Conservation (phyloP, 306 rosid genomes). For the Ceratonia siliqua region DNA sequence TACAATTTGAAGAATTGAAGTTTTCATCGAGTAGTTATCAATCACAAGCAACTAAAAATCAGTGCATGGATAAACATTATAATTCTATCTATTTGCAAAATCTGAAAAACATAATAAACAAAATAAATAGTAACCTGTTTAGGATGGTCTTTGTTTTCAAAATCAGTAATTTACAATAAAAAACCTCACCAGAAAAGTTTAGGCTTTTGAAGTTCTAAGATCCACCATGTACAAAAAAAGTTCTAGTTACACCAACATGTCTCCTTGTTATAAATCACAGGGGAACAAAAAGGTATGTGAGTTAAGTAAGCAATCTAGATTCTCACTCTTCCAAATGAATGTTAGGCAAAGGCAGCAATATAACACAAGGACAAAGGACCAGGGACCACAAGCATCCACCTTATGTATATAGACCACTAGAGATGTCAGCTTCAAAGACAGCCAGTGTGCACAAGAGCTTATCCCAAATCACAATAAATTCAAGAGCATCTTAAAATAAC, state of each 20-base stretch:
- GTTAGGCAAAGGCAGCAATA: constrained; percentile 13
- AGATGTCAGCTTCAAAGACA: not conserved
- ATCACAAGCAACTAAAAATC: constrained; percentile 20
- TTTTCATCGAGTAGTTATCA: constrained; percentile 19
- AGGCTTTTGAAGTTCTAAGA: not conserved
- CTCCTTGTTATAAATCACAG: constrained; percentile 21
- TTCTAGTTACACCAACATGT: constrained; percentile 8
- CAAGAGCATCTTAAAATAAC: not conserved
- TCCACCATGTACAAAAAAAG: not conserved
- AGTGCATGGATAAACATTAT: not conserved
- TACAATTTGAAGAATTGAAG: not conserved
- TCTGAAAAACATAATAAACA: not conserved
- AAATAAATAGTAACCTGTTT: not conserved
- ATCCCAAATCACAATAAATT: not conserved
- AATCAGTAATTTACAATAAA: not conserved
- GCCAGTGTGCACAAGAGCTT: not conserved
- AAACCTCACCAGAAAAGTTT: not conserved
- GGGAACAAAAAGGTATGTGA: not conserved
- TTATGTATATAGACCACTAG: not conserved
- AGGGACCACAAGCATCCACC: constrained; percentile 2
- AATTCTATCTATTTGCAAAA: constrained; percentile 13
- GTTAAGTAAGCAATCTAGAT: not conserved
- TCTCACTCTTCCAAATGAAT: constrained; percentile 4
- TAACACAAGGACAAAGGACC: not conserved
- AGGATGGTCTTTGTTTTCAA: constrained; percentile 6